Base-by-base conservation (phyloP, 1,139 yeast genomes). In the Yamadazyma dendronema region DNA sequence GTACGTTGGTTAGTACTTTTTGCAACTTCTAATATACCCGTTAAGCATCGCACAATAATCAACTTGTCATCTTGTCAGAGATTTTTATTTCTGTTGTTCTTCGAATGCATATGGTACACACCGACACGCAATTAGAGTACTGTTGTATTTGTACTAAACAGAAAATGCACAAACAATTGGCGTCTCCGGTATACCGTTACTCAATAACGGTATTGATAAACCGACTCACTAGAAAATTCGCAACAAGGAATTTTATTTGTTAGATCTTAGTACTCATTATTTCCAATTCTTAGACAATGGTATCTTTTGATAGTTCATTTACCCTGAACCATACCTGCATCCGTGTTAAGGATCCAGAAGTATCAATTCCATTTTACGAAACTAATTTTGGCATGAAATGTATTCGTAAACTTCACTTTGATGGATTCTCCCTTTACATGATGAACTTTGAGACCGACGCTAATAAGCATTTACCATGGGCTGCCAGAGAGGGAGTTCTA, bases 291-390 rank as follows among this genome's bases (percentile, higher is more conserved):
- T 24, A 24, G 30, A 39, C 14, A 28, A 67, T 67, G 73, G 59
- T 65, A 11, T 25, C 56, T 17, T 36, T 62, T 31, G 65, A 68
- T 47, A 42, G 49, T 2, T 63, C 77, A 1, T 70, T 74, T 45
- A 45, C 63, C n/a, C 63, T 81, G 50, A 84, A 83, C 65, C 86
- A 81, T 57, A 81, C 89, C 4, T 77, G 92, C 66, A 62, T 90
- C 40, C 80, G 96, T 51, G 78, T 92, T 51, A 84, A 87, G 56
- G 89, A 90, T 56, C 94, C 97, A 21, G 73, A 78, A 55, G 74
- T 67, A 13, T 78, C 95, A 14, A 61, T 87, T 37, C 75, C 76
- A 4, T 90, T 86, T 68, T 92, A 92, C 62, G 72, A 74, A 43
- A 73, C 81, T 42, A 72, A 81, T 52, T 85, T 90, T 54, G 95